Base-by-base conservation (phyloP, 2,329 filamentous ascomycete species). In the Teratosphaeria viscida region DNA sequence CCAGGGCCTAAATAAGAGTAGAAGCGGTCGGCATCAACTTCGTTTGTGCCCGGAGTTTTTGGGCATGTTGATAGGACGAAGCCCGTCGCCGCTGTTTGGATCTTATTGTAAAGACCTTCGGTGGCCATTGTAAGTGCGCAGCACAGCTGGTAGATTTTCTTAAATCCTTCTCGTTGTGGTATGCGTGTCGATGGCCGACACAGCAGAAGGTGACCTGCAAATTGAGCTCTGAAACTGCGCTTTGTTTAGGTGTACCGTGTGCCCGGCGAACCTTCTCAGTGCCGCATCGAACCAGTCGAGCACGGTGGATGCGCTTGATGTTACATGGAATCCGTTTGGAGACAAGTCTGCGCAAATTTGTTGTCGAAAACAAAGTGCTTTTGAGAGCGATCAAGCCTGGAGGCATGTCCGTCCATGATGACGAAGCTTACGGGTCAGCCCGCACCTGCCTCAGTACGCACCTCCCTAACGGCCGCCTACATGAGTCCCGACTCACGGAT, bases 11-110 rank as follows among this genome's bases (percentile, higher is more conserved):
- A 59, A 55, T 65, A 63, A 7, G 64, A 59, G 37, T 60, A 62
- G 43, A 72, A 62, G 12, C 56, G 58, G 8, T 63, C 56, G 5
- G 63, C 54, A 57, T 71, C 56, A 5, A 60, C 54, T 12, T 61
- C 58, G 53, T 67, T 68, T 57, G 57, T 59, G 39, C 64, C 63
- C 1, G 60, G n/a, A 3, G 57, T 53, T 2, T 60, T 58, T 6
- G 66, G 63, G 3, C 57, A 54, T 27, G 59, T 62, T 12, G 63
- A 52, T 10, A 61, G 52, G 11, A 67, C 57, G 63, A 62, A 65
- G 23, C 52, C 57, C 56, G 32, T 61, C 2, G 65, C 64, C 32
- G 64, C 65, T 26, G 53, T 27, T 0, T 43, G 32, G 52, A 68
- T 60, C 3, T 55, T 62, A 19, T 58, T 29, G 58, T 67, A 66